phyloP scores from a whole-genome alignment of 2,329 filamentous ascomycete genomes.

The Paraphaeosphaeria sporulosa region DNA sequence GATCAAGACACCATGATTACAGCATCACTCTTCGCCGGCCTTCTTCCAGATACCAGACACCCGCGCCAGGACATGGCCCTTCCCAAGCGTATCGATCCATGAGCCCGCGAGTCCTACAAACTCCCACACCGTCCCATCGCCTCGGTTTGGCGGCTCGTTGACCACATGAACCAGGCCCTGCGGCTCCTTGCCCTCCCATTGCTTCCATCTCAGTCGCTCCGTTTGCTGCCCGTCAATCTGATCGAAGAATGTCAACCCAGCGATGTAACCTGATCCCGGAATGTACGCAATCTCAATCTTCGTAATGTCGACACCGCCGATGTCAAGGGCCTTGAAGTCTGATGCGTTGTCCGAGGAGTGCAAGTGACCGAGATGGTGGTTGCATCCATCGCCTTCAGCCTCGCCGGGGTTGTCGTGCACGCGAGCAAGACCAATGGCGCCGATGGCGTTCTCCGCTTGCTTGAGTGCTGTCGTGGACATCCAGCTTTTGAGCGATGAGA shows the following conservation, averaged over 20 bases:
- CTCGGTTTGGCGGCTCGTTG: conserved; percentile 34
- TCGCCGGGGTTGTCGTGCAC: conserved; percentile 19
- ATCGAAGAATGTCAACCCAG: conserved; percentile 35
- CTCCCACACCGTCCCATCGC: conserved; percentile 35
- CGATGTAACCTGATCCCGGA: conserved; percentile 33
- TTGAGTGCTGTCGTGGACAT: conserved; percentile 23
- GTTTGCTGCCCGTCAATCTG: conserved; percentile 23
- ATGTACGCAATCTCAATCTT: conserved; percentile 37
- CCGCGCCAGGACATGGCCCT: conserved; percentile 32
- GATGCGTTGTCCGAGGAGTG: conserved; percentile 20
- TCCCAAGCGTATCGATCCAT: conserved; percentile 28
- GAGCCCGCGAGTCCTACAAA: conserved; percentile 35
- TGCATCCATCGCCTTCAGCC: conserved; percentile 27
- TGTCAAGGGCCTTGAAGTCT: conserved; percentile 26
- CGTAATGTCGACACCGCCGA: conserved; percentile 32
- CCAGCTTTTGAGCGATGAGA: conserved; percentile 22
- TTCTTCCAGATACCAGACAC: conserved; percentile 37
- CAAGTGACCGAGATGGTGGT: conserved; percentile 27
- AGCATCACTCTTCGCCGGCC: conserved; percentile 17
- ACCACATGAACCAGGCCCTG: conserved; percentile 24
- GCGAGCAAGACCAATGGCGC: conserved; percentile 31
- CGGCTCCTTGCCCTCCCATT: conserved; percentile 36
- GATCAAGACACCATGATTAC: not conserved
- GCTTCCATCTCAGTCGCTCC: conserved; percentile 30
- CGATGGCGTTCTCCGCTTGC: conserved; percentile 30